A percentile compares a stretch with the other conserved stretches of the same genome.
Evolutionary conservation across 2,329 filamentous ascomycete genomes (phyloP).

Genomic region (Epichloe hybrida): DNA sequence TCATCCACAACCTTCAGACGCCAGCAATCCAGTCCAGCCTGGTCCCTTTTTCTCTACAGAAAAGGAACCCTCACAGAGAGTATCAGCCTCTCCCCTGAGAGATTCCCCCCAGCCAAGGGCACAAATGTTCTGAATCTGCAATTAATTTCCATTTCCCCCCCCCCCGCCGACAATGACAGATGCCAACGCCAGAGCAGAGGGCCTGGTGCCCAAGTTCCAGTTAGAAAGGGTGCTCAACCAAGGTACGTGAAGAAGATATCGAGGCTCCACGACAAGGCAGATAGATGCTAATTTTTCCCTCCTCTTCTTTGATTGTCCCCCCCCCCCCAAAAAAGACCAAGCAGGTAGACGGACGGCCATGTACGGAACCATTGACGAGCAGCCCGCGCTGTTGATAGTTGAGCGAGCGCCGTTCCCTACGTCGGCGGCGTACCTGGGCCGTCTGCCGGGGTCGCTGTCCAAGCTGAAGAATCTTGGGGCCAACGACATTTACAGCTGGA

Average conservation of each 20-base stretch:
- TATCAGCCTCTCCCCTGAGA: too few relatives aligned
- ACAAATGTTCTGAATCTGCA: too few relatives aligned
- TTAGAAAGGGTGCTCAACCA: constrained; percentile 60
- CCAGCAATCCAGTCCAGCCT: too few relatives aligned
- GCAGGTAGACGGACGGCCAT: constrained; percentile 72
- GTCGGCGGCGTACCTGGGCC: constrained; percentile 46
- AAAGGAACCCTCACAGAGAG: too few relatives aligned
- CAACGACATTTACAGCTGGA: constrained; percentile 97
- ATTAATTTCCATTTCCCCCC: background rate
- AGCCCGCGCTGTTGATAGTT: constrained; percentile 66
- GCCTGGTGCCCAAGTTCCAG: constrained; percentile 46
- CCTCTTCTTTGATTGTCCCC: background rate
- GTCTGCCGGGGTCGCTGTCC: constrained; percentile 52
- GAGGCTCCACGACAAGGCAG: too few relatives aligned
- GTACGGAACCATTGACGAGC: constrained; percentile 57
- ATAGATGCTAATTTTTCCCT: background rate
- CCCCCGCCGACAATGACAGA: constrained; percentile 12
- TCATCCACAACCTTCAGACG: too few relatives aligned
- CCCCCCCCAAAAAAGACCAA: constrained; percentile 58
- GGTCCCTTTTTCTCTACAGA: too few relatives aligned
- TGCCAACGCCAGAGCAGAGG: constrained; percentile 28
- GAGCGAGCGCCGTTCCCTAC: constrained; percentile 81
- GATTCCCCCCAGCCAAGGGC: too few relatives aligned
- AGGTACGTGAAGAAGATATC: constrained; percentile 29
- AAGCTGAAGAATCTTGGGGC: constrained; percentile 72